Percentiles rank a stretch among this genome's conserved stretches.
Evolutionary conservation across 495 filamentous ascomycete species (phyloP).

Genomic region (Xylaria castorea): DNA sequence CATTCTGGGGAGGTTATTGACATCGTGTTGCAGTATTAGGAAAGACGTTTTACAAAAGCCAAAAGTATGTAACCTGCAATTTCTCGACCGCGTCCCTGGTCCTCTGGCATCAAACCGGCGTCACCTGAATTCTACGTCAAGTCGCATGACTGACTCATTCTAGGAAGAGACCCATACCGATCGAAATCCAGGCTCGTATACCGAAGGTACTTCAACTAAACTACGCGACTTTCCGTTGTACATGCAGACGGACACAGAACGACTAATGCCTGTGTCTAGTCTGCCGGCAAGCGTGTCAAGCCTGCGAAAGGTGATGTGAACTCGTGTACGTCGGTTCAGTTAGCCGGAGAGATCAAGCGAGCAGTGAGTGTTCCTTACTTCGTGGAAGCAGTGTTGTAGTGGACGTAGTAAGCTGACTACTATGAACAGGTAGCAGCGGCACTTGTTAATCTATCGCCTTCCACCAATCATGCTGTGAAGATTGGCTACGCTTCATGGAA

Average conservation of each 20-base stretch:
- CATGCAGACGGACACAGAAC: not conserved
- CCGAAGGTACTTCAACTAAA: conserved; percentile 51
- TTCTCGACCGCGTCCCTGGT: conserved; percentile 75
- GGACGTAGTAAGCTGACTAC: conserved; percentile 50
- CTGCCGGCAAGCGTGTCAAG: conserved; percentile 69
- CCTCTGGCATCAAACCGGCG: conserved; percentile 53
- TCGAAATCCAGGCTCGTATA: conserved; percentile 70
- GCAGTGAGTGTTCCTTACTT: conserved; percentile 27
- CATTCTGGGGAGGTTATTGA: not conserved
- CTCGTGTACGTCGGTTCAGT: conserved; percentile 33
- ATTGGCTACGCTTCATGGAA: conserved; percentile 76
- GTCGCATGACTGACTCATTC: conserved; percentile 70
- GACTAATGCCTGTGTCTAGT: conserved; percentile 17
- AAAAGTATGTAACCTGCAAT: conserved; percentile 74
- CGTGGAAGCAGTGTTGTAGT: not conserved
- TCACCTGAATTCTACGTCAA: not conserved
- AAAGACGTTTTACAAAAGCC: conserved; percentile 28
- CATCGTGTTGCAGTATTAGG: conserved; percentile 23
- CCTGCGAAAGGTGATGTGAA: conserved; percentile 53
- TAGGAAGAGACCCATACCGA: conserved; percentile 86
- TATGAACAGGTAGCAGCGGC: conserved; percentile 60
- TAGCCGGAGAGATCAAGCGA: conserved; percentile 43
- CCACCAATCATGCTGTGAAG: conserved; percentile 68
- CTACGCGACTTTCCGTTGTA: not conserved
- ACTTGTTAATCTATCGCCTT: conserved; percentile 74